Evolutionary conservation across 176 grass and related monocot genomes (phyloP).

Genomic region (Avena eriantha): DNA sequence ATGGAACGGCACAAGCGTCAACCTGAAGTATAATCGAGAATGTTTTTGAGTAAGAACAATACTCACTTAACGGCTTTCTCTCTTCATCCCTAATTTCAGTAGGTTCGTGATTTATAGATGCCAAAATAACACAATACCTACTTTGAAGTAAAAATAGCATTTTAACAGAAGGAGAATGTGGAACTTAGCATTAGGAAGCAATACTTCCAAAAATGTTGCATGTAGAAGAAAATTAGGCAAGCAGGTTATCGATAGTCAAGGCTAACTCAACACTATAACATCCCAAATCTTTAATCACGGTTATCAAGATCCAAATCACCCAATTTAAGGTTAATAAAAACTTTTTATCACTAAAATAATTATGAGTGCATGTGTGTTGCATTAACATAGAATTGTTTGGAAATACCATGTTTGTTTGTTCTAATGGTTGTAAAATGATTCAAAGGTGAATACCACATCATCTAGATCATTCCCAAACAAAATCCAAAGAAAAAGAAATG

Average conservation of each 20-base stretch:
- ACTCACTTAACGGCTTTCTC: background rate
- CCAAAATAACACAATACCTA: background rate
- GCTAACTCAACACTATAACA: background rate
- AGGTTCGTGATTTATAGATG: background rate
- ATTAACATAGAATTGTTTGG: no score
- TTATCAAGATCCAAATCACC: no score
- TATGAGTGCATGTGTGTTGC: no score
- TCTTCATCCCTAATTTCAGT: constrained; percentile 21
- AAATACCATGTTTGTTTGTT: no score
- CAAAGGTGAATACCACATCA: no score
- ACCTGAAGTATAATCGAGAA: constrained; percentile 54
- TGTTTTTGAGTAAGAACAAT: background rate
- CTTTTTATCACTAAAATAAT: no score
- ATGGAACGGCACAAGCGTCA: constrained; percentile 88
- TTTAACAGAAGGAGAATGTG: background rate
- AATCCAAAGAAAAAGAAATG: no score
- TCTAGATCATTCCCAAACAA: no score
- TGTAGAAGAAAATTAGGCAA: constrained; percentile 20
- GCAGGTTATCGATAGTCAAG: background rate
- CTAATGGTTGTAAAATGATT: no score
- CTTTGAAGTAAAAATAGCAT: background rate
- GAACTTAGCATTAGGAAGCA: background rate
- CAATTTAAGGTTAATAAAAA: no score
- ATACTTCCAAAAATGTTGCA: constrained; percentile 72
- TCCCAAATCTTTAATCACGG: no score